phyloP scores from a whole-genome alignment of 2,329 filamentous ascomycete species.

The Colletotrichum phormii region DNA sequence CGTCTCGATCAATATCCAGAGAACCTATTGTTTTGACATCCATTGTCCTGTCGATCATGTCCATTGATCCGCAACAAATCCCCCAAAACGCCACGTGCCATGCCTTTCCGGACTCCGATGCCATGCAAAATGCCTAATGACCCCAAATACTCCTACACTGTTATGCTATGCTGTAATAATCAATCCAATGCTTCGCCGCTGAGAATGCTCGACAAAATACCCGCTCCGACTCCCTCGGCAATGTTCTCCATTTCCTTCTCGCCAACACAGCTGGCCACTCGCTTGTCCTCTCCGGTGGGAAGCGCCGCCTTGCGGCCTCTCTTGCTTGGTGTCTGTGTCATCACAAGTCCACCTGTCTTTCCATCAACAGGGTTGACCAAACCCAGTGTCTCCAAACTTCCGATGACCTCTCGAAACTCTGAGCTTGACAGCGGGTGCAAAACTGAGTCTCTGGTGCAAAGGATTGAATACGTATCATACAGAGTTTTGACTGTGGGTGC shows the following conservation, averaged over 20 bases:
- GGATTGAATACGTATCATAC: constrained; percentile 83
- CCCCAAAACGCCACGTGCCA: constrained; percentile 38
- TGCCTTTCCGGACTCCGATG: constrained; percentile 36
- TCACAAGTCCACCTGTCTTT: constrained; percentile 75
- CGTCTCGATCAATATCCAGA: constrained; percentile 3
- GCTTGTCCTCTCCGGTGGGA: constrained; percentile 75
- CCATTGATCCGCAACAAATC: constrained; percentile 1
- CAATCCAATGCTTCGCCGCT: constrained; percentile 70
- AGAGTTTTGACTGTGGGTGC: constrained; percentile 87
- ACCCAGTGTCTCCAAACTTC: constrained; percentile 88
- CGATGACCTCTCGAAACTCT: constrained; percentile 93
- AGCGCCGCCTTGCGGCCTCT: constrained; percentile 69
- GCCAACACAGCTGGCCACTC: constrained; percentile 82
- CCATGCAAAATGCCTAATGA: constrained; percentile 27
- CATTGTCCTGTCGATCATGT: constrained; percentile 4
- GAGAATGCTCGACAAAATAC: constrained; percentile 72
- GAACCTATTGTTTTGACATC: constrained; percentile 3
- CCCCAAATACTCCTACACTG: constrained; percentile 7
- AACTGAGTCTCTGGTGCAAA: constrained; percentile 89
- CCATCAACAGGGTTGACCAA: constrained; percentile 78
- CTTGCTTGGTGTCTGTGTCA: constrained; percentile 77
- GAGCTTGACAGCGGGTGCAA: constrained; percentile 90
- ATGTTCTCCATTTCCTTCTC: constrained; percentile 82
- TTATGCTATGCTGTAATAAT: constrained; percentile 32
- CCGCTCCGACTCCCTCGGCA: constrained; percentile 71